Conservation (phyloP, 768 basidiomycete genomes). For the Suillus americanus region DNA sequence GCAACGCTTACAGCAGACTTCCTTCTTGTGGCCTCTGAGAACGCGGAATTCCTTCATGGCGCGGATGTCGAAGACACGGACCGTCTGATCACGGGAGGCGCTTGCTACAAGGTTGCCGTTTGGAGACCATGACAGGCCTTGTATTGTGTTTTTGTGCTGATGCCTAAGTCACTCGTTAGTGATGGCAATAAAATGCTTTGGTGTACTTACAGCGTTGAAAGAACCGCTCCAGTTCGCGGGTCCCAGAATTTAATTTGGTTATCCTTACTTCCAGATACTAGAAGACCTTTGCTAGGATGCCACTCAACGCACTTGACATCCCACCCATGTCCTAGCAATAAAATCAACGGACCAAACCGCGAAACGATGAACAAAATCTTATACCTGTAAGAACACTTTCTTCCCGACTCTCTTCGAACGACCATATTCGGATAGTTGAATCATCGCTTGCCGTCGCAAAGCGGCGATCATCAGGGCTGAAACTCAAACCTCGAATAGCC, state of each 20-base stretch:
- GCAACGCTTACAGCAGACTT: conserved; percentile 83
- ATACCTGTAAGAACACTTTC: conserved; percentile 85
- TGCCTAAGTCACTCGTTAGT: conserved; percentile 50
- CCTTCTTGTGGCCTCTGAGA: conserved; percentile 96
- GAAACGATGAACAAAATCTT: neutral
- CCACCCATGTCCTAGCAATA: conserved; percentile 88
- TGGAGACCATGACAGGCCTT: conserved; percentile 90
- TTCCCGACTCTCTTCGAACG: conserved; percentile 86
- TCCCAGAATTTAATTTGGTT: conserved; percentile 99
- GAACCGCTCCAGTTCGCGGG: conserved; percentile 85
- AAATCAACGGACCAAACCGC: conserved; percentile 13
- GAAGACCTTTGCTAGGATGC: conserved; percentile 95
- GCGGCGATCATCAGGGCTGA: conserved; percentile 87
- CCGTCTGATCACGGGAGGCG: conserved; percentile 91
- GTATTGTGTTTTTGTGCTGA: conserved; percentile 96
- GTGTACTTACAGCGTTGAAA: conserved; percentile 79
- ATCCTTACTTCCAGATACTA: conserved; percentile 96
- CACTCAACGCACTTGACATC: conserved; percentile 98
- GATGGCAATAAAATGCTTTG: neutral
- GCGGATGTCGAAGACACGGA: conserved; percentile 96
- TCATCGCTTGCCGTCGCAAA: conserved; percentile 98
- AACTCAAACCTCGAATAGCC: conserved; percentile 87
- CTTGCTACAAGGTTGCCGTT: conserved; percentile 94
- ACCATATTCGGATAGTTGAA: conserved; percentile 93
- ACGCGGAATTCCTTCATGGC: conserved; percentile 95